Percentiles rank a stretch among this genome's conserved stretches.
Evolutionary conservation across 1,284 basidiomycete species (phyloP).

Genomic region (Pisolithus thermaeus): DNA sequence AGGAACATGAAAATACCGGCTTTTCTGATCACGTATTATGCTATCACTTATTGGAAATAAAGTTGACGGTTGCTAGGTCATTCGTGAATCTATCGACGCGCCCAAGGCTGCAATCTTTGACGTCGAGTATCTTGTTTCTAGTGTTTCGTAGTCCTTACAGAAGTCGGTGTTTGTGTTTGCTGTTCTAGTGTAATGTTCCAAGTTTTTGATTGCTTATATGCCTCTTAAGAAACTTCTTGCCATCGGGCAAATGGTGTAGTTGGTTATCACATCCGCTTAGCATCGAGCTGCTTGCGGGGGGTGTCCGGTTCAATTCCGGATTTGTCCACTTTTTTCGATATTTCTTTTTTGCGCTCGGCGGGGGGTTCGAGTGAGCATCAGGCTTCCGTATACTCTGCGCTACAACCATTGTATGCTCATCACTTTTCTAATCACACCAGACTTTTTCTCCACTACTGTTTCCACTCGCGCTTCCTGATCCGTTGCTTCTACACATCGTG

Average conservation of each 20-base stretch:
- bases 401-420: conserved; percentile 52
- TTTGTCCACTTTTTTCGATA: conserved; percentile 28
- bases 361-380: neutral
- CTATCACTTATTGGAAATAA: neutral
- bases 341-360: neutral
- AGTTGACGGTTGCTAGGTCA: neutral
- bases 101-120: neutral
- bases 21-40: conserved; percentile 49
- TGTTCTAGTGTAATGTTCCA: no score
- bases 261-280: conserved; percentile 18
- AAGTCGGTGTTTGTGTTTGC: neutral
- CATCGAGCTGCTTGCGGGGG: conserved; percentile 26
- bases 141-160: no score
- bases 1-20: conserved; percentile 61
- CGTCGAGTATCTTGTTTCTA: no score
- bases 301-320: conserved; percentile 39
- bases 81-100: neutral
- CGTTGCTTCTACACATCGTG: conserved; percentile 41
- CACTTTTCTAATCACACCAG: conserved; percentile 63
- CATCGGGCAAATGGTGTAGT: conserved; percentile 14
- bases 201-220: no score
- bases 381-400: neutral
- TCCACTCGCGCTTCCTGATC: conserved; percentile 26
- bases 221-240: no score
- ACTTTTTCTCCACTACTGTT: conserved; percentile 50